A percentile compares a stretch with the other conserved stretches of the same genome.
These are phyloP conservation scores for Candida ortonii DNA, from an alignment of 805 yeast genomes.

Conservation along the genomic window DNA sequence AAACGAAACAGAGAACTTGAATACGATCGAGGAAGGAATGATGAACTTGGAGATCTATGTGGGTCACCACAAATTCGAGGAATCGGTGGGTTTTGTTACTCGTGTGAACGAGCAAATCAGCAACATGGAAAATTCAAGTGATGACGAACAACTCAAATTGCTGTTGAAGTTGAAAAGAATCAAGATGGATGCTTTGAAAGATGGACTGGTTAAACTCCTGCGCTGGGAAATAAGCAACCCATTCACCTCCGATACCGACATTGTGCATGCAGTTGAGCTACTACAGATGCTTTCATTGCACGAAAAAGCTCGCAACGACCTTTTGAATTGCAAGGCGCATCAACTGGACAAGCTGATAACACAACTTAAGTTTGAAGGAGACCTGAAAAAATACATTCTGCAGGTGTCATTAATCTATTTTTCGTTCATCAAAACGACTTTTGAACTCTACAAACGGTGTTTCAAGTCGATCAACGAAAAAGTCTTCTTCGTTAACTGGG, in stretches of 20 bases:
- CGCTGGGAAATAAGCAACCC: slow-evolving; percentile 24
- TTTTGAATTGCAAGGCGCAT: slow-evolving; percentile 46
- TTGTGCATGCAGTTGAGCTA: slow-evolving; percentile 27
- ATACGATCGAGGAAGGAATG: slow-evolving; percentile 42
- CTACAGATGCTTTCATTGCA: slow-evolving; percentile 39
- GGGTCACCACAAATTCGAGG: slow-evolving; percentile 44
- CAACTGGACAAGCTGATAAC: slow-evolving; percentile 47
- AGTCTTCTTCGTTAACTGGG: slow-evolving; percentile 66
- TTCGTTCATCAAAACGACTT: slow-evolving; percentile 57
- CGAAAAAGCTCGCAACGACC: slow-evolving; percentile 47
- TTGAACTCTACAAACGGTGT: slow-evolving; percentile 49
- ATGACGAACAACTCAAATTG: slow-evolving; percentile 18
- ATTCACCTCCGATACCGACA: slow-evolving; percentile 15
- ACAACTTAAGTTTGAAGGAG: slow-evolving; percentile 54
- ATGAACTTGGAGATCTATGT: slow-evolving; percentile 50
- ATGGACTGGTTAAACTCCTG: slow-evolving; percentile 19
- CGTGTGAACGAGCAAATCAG: slow-evolving; percentile 24
- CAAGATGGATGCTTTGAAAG: slow-evolving; percentile 26
- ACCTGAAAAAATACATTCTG: slow-evolving; percentile 49
- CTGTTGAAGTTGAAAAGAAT: slow-evolving; percentile 16
- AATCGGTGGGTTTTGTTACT: slow-evolving; percentile 37
- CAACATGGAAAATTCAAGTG: slow-evolving; percentile 14
- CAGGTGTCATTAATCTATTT: slow-evolving; percentile 64
- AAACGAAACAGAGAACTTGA: slow-evolving; percentile 23
- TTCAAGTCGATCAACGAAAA: slow-evolving; percentile 34